Conservation (phyloP, 1,139 yeast genomes). For the Candida neerlandica region DNA sequence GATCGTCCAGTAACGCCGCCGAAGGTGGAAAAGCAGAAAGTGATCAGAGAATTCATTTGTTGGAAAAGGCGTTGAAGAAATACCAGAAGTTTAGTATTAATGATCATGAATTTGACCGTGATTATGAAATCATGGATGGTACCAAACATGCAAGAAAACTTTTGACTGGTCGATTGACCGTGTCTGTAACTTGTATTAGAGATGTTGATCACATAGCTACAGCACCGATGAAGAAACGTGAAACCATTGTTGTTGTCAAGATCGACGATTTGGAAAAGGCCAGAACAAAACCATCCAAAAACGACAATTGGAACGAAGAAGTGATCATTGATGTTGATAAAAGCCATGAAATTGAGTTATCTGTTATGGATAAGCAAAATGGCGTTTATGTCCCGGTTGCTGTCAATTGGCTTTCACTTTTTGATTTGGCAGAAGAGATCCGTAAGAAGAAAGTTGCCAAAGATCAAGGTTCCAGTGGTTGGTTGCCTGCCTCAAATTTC, state of each 20-base stretch:
- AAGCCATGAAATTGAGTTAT: conserved; percentile 87
- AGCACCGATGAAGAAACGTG: conserved; percentile 74
- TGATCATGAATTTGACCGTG: conserved; percentile 63
- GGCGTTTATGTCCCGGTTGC: conserved; percentile 83
- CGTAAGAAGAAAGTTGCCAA: conserved; percentile 86
- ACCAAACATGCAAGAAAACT: conserved; percentile 81
- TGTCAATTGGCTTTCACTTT: conserved; percentile 82
- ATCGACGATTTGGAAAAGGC: conserved; percentile 86
- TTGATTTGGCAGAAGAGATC: conserved; percentile 91
- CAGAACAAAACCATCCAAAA: conserved; percentile 71
- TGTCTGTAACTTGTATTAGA: conserved; percentile 72
- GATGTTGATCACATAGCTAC: conserved; percentile 93
- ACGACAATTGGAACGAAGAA: conserved; percentile 84
- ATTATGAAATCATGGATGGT: conserved; percentile 64
- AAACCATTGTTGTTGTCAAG: conserved; percentile 74
- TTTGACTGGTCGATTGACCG: conserved; percentile 73
- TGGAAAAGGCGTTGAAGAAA: conserved; percentile 80
- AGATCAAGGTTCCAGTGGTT: conserved; percentile 72
- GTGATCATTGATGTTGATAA: conserved; percentile 81
- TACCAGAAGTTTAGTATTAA: conserved; percentile 87
- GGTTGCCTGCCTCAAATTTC: conserved; percentile 80
- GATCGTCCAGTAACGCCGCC: conserved; percentile 82
- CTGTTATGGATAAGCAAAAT: conserved; percentile 80
- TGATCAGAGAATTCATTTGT: conserved; percentile 79
- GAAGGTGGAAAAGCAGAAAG: conserved; percentile 85